Evolutionary conservation across 208 protist genomes (phyloP), one percentile per base, ranked within the genome.

Genomic region (Wallacemonas sp.): DNA sequence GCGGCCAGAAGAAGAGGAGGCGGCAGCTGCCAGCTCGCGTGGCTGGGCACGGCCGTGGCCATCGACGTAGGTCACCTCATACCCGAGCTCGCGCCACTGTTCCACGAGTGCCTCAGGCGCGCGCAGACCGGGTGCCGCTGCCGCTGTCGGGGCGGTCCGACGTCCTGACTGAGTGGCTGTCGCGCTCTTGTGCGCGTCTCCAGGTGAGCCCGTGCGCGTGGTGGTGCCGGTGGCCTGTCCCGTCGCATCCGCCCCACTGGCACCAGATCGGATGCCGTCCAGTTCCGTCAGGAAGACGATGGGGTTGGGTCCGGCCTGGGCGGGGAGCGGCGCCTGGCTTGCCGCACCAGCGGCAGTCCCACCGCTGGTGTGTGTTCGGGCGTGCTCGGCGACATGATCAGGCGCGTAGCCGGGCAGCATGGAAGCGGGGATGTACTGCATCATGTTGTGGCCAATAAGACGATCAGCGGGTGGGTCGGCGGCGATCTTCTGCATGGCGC

Each of bases 391-490:
- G 72, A 54, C 11, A 68, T 72, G 38, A 76, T 33, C 57, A 77
- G 76, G 48, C 68, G 65, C 32, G 47, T 85, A 48, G n/a, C 67
- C 68, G 0, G 77, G 78, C 19, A 91, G 65, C 23, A 88, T 36
- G 2, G 74, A 68, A 0, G 84, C 76, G 0, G 92, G 92, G 24
- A 97, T 72, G 78, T 97, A 92, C 76, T 91, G 86, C 49, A 79
- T 41, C 62, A 87, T 88, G 54, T 74, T 65, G 17, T 81, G 67
- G 19, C 85, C 88, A 43, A 97, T 78, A 11, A 97, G 67, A 2
- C 88, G 86, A 65, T 97, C 90, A 6, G 92, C 92, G 0, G 92
- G 92, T 5, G 92, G 92, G 69, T 97, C 92, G 1, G 68, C 70
- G 3, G 85, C 83, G 60, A 97, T 83, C 54, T 81, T 71, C 58